Conservation (phyloP, 2,329 filamentous ascomycete species). For the Fusarium lateritium region DNA sequence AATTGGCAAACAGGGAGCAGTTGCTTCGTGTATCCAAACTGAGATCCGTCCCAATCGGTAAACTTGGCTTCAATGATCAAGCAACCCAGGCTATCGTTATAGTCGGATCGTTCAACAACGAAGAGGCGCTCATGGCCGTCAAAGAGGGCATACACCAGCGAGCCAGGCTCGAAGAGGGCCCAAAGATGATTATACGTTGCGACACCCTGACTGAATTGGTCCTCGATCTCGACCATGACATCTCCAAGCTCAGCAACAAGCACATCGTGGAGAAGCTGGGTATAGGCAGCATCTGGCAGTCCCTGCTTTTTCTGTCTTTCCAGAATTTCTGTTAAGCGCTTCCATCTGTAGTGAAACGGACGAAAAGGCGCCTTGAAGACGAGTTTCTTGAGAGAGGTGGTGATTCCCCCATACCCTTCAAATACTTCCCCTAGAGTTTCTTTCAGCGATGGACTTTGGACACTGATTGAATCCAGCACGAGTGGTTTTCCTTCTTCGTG, state of each 20-base stretch:
- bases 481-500: neutral
- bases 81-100: neutral
- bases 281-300: neutral
- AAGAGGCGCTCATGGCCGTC: neutral
- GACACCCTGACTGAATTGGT: neutral
- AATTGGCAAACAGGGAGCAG: neutral
- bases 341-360: neutral
- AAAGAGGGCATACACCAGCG: neutral
- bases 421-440: neutral
- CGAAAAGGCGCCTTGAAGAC: neutral
- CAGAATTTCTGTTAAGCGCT: neutral
- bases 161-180: neutral
- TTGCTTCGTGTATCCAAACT: neutral
- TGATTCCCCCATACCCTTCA: neutral
- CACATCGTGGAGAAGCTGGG: neutral
- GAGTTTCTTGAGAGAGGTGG: neutral
- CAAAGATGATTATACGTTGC: neutral
- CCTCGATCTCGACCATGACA: neutral
- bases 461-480: neutral
- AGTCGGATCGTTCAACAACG: neutral
- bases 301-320: neutral
- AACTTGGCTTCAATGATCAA: neutral
- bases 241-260: neutral
- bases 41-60: neutral
- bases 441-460: neutral